Evolutionary conservation across 352 stramenopile species (phyloP), one percentile per base, ranked within the genome.

Genomic region (Pythium aristosporum): DNA sequence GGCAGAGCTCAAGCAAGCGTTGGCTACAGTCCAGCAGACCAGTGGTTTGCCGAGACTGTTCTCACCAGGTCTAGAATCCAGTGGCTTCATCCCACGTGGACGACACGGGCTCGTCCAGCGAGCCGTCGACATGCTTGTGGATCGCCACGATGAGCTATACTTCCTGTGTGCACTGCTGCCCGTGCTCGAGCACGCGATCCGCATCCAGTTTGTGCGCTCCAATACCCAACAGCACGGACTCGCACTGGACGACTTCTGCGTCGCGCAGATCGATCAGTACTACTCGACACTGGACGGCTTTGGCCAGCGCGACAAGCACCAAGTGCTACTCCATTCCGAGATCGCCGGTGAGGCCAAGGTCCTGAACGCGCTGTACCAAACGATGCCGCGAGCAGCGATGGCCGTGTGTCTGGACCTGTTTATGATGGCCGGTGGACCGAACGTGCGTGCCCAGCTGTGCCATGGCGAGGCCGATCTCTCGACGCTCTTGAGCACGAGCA

Each of bases 251-350:
- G 69, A 73, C 32, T 88, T 86, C 42, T 61, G 57, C 20, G 52
- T 68, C 0, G 84, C 84, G 11, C 84, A 92, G 55, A 77, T 86
- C 44, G 74, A 87, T 30, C 69, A 79, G 18, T 92, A 92, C 60
- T 92, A 91, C 61, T 92, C 84, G 15, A 92, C 84, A 16, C 56
- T 92, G 10, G 84, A 92, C 57, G 84, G 84, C 1, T 92, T 92
- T 55, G 84, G 84, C 1, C 84, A 92, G 52, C 73, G 75, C n/a
- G 69, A 82, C 37, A 89, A 90, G 64, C 84, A 92, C 44, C 84
- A 92, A 68, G 81, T 92, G 12, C 52, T 92, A 10, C 53, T 92
- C 1, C 73, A 88, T 47, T 56, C 77, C 0, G 51, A 59, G 2
- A 67, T 91, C 18, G 39, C 16, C 3, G 44, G 54, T 4, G 39